Base-by-base conservation (phyloP, 2,329 filamentous ascomycete species). In the Atkinsonella hypoxylon region DNA sequence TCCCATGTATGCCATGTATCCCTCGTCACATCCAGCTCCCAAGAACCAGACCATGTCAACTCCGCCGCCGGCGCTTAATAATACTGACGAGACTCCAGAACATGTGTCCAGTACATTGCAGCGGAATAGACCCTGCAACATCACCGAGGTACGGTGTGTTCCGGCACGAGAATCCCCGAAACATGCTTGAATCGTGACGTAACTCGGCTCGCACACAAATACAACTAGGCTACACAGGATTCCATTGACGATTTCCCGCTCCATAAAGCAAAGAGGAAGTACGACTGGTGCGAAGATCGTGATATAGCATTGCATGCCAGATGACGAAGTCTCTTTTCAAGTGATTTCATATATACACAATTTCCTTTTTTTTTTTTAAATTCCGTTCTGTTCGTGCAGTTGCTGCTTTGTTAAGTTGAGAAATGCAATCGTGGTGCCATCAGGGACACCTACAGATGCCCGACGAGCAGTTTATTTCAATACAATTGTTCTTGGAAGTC, bases 1-100 rank as follows among this genome's bases (percentile, higher is more conserved):
- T n/a, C n/a, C n/a, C n/a, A n/a, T n/a, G n/a, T n/a, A n/a, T n/a
- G n/a, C n/a, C 15, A 38, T 17, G 43, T 22, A 38, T 51, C 49
- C 46, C 46, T 52, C 46, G 45, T 48, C 42, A 39, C 49, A 47
- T 41, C n/a, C 11, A 32, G 40, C 18, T 38, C 17, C 31, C 39
- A 30, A 31, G 30, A 41, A 30, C 31, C 15, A 22, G 42, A 36
- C 22, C 48, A 49, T 26, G 48, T 8, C 22, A 22, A 44, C 41
- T 45, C 41, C 48, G 46, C 12, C 34, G 17, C n/a, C 42, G 34
- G 42, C 43, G 42, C 42, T 47, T 47, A 30, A 30, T 34, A 40
- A 4, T n/a, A 5, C 5, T 5, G 20, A 7, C 26, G 13, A 44
- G 39, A 20, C 18, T 41, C 39, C 39, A 20, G 39, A n/a, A 18